Evolutionary conservation across 2,329 filamentous ascomycete genomes (phyloP), one percentile per base, ranked within the genome.

Genomic region (Colletotrichum shisoi): DNA sequence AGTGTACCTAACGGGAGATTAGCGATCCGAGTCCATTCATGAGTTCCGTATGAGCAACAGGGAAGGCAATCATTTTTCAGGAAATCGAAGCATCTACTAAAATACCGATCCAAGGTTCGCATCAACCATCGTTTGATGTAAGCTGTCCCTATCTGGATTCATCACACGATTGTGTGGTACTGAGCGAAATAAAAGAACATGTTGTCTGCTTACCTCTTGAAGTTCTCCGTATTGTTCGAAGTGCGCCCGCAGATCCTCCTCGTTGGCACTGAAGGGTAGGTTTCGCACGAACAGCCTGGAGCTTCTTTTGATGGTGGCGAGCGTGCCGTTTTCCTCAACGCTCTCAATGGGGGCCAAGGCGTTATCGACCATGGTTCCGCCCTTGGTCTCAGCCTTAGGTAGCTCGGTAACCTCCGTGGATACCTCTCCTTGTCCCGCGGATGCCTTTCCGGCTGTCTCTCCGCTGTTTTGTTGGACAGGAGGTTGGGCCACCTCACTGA

Each of bases 71-170:
- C 54, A 63, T 59, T 39, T 54, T 81, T 94, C 91, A 95, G 93
- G 86, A 83, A 84, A 80, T 90, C 93, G 89, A 94, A 91, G 92
- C 92, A 97, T 98, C 94, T 99, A 99, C 95, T 97, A 99, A 97
- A 96, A 97, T 95, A 91, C 87, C 92, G 89, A 93, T 89, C 90
- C 90, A 89, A 88, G 82, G 80, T 85, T 93, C 84, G 88, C 91
- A 94, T 96, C 94, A 98, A 84, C 84, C 93, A 91, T 92, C 82
- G 76, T 79, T 78, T 74, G 84, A 91, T 91, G 94, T 97, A 91
- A 93, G 94, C 89, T 98, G 95, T 98, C 95, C 95, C 95, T 98
- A 98, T 98, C 95, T 91, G 91, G 87, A 83, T 92, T 98, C 94
- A 98, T 98, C 95, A 94, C 49, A 61, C 57, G 44, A 71, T 68